Evolutionary conservation across 2,329 filamentous ascomycete species (phyloP), one percentile per base, ranked within the genome.

Genomic region (Cladobotryum mycophilum): DNA sequence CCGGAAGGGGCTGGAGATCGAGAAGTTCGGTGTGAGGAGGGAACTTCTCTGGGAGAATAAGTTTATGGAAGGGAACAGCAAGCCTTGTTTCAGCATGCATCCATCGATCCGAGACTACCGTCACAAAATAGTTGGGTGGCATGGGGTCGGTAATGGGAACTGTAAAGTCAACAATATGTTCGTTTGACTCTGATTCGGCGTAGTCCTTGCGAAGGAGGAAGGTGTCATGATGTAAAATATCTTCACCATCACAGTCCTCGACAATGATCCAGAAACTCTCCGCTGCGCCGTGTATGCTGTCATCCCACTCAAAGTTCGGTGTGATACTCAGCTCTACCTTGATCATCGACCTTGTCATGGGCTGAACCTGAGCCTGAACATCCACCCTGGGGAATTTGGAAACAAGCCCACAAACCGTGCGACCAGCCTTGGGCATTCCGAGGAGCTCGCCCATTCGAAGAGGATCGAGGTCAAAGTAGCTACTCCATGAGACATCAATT

Each of bases 71-170:
- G 1, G 91, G 92, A 2, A 99, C 86, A 0, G 92, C 86, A 48
- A 99, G 75, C 64, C 91, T 90, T 1, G 91, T 96, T 71, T 99
- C 91, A 1, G 92, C 89, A 65, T 96, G 89, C 89, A 99, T 96
- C 93, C 93, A 99, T 59, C 93, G 80, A 67, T 99, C 93, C 3
- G 92, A 97, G 17, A 96, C 73, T 37, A 99, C 81, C 0, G 90
- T 93, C 61, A 99, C 89, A 71, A 99, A 99, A 73, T 99, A 99
- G 68, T 99, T 95, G 0, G 95, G 93, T 13, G 93, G 93, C 88
- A 97, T 95, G 0, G 95, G 95, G 60, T 99, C 93, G 1, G 89
- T 91, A 58, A 99, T 95, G 1, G 93, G 88, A 3, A 97, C 92
- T 0, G 92, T 97, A 61, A 99, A 93, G 60, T 99, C 93, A 25